Conservation (phyloP, 1,139 yeast species). For the Taphrina deformans region DNA sequence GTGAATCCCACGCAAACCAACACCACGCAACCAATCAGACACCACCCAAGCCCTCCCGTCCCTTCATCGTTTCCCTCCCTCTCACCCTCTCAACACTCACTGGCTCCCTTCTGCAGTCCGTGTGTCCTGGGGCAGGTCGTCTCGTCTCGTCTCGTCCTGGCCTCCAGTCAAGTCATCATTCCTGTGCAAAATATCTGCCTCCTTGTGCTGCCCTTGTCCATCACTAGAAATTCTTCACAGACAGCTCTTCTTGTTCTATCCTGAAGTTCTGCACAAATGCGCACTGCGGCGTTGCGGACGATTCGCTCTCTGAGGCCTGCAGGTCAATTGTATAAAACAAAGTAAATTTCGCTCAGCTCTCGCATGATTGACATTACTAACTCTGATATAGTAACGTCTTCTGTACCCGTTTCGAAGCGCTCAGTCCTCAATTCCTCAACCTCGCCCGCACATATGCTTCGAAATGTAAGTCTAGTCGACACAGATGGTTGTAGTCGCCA, state of each 20-base stretch:
- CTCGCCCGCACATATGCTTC: conserved; percentile 44
- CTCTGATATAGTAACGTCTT: background rate
- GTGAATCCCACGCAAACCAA: conserved; percentile 2
- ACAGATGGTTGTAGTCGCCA: too few relatives aligned
- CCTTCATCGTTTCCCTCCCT: background rate
- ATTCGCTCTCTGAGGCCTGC: conserved; percentile 23
- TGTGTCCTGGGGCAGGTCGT: too few relatives aligned
- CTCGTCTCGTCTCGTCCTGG: too few relatives aligned
- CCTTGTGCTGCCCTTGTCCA: too few relatives aligned
- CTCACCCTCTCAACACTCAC: background rate
- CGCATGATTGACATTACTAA: too few relatives aligned
- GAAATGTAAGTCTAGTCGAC: conserved; percentile 41
- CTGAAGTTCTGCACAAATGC: background rate
- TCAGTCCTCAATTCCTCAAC: conserved; percentile 21
- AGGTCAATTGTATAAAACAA: conserved; percentile 2
- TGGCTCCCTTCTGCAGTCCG: background rate
- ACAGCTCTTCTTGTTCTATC: too few relatives aligned
- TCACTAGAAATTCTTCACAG: too few relatives aligned
- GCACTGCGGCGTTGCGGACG: conserved; percentile 25
- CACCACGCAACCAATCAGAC: background rate
- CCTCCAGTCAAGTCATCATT: too few relatives aligned
- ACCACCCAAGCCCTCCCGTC: background rate
- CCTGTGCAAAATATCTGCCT: too few relatives aligned
- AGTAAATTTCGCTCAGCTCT: background rate
- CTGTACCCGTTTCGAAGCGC: conserved; percentile 13